A percentile compares a stretch with the other conserved stretches of the same genome.
Evolutionary conservation across 345 rosid species (phyloP).

Genomic region (Linum trigynum): DNA sequence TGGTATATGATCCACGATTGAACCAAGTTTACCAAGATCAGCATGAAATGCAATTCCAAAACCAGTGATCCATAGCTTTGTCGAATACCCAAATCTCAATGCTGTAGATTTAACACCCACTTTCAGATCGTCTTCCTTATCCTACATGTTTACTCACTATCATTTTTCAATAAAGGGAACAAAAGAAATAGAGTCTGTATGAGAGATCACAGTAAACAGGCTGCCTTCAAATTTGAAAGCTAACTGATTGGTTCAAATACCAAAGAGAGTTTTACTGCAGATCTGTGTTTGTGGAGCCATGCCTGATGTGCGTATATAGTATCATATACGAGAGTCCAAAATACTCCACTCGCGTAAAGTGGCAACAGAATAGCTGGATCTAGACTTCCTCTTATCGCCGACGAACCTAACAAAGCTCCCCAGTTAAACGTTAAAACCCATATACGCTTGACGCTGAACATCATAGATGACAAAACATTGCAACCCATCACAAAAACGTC

Average conservation of each 20-base stretch:
- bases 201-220: neutral
- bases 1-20: too few species aligned
- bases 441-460: conserved; percentile 81
- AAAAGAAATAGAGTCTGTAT: neutral
- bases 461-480: too few species aligned
- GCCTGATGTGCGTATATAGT: conserved; percentile 98
- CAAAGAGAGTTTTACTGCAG: too few species aligned
- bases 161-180: neutral
- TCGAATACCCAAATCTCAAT: conserved; percentile 75
- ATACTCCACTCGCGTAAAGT: conserved; percentile 63
- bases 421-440: conserved; percentile 84
- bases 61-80: conserved; percentile 68
- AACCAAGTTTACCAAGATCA: conserved; percentile 46
- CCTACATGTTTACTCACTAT: conserved; percentile 27
- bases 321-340: conserved; percentile 91
- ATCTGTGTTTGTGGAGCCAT: neutral
- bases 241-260: neutral
- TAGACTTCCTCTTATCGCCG: conserved; percentile 70
- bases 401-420: conserved; percentile 89
- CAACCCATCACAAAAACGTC: neutral
- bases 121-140: conserved; percentile 84
- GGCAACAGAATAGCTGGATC: conserved; percentile 65
- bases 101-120: conserved; percentile 97
- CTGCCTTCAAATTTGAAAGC: neutral
- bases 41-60: conserved; percentile 73